Base-by-base conservation (phyloP, 2,329 filamentous ascomycete species). In the Xylaria sp. region DNA sequence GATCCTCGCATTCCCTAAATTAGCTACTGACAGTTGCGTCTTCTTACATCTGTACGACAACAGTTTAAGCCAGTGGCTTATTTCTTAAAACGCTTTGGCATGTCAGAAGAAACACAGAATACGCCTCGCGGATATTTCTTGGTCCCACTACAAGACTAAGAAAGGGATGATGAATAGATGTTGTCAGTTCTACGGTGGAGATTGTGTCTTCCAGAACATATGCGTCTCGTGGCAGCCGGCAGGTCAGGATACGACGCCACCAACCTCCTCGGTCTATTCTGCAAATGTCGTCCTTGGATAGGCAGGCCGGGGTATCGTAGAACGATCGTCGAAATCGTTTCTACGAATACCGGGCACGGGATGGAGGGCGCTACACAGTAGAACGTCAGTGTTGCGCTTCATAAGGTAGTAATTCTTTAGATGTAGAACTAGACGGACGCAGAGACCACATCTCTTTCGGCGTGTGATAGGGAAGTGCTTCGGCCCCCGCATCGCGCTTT, bases 361-460 rank as follows among this genome's bases (percentile, higher is more conserved):
- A 39, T 54, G 24, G 26, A 44, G 37, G 29, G 52, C 16, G 16
- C 48, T 2, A 19, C 37, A 50, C 7, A 29, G 26, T 9, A 56
- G 18, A 7, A 51, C 37, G 9, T 46, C 22, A 20, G 44, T 39
- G 37, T 52, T 49, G 18, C 39, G 26, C 43, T 46, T 41, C 41
- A 20, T 44, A 21, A 39, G 9, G 24, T 51, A 47, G 2, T 21
- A 19, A 20, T 9, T 39, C 18, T 38, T 21, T 7, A 29, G 37
- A 7, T 26, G 44, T 20, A 46, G 8, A n/a, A 34, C 42, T 2
- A 56, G 51, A 38, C 55, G 46, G 20, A 56, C 54, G 40, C 51
- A 44, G 52, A 57, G 44, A 29, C 58, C 44, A 44, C 43, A 55
- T 60, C 43, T 40, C 43, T 50, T 63, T 41, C 49, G 56, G 42